Evolutionary conservation across 140 eudicot species (phyloP), one percentile per base, ranked within the genome.

Genomic region (Senecio squalidus): DNA sequence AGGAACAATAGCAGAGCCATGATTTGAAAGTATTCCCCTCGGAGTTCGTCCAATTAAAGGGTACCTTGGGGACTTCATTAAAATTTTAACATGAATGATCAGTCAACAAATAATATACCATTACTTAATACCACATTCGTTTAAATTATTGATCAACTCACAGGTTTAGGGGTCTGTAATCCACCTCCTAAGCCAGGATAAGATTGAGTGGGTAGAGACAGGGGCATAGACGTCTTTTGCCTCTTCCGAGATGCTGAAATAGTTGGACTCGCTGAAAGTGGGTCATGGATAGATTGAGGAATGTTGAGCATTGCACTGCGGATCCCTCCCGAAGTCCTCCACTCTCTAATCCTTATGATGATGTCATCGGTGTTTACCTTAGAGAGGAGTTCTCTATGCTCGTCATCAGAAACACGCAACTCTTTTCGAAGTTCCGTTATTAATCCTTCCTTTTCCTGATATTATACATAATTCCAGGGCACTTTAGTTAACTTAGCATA

Each of bases 391-490:
- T 93, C 99, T 72, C 99, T 74, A 68, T 93, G 99, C 67, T 93
- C 96, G 39, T 93, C 99, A 65, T 93, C 99, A 21, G 99, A 93
- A 38, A 93, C 99, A 58, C 99, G 80, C 60, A 93, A 73, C 74
- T 93, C 99, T 78, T 88, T 93, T 64, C 99, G 77, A 47, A 93
- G 95, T 80, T 93, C 99, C 53, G 99, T 93, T 60, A 93, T 93
- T 14, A 93, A 72, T 23, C 96, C 95, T 74, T 93, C 99, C 55
- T 93, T 93, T 66, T 88, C 99, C 99, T 93, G 86, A 49, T 20
- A 70, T 17, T 11, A 71, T 48, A 49, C 4, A 23, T 24, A 56
- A 51, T 22, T 33, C 45, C 16, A 27, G 33, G 31, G 48, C 58
- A 67, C 16, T 73, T 36, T 21, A 58, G 48, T 55, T 14, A n/a